Conservation (phyloP, 768 basidiomycete species). For the Exsudoporus frostii region DNA sequence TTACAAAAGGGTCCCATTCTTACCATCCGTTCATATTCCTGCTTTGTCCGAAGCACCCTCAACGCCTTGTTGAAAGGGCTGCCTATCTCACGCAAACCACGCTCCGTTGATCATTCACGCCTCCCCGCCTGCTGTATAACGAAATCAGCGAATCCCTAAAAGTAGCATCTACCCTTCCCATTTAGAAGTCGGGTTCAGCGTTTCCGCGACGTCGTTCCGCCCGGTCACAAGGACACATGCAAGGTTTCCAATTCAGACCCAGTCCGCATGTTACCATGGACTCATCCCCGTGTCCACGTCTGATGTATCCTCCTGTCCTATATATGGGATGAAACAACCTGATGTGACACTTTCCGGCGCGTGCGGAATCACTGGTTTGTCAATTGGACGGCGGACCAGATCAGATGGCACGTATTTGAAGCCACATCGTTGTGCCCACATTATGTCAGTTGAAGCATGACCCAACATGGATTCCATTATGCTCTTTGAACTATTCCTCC, state of each 20-base stretch:
- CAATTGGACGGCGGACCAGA: not conserved
- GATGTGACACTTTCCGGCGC: not conserved
- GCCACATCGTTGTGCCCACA: not conserved
- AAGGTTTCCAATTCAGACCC: slow-evolving; percentile 1
- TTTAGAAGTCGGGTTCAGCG: slow-evolving; percentile 9
- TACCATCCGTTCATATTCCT: not conserved
- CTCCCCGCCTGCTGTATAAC: not conserved
- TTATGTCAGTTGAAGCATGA: not conserved
- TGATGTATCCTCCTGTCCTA: not conserved
- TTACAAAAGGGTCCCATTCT: not conserved
- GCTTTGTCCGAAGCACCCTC: not conserved
- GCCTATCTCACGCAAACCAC: not conserved
- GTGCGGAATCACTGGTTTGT: not conserved
- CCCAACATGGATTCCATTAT: not conserved
- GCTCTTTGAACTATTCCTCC: not conserved
- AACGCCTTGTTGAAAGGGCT: not conserved
- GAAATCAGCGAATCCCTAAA: slow-evolving; percentile 5
- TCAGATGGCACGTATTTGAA: slow-evolving; percentile 6
- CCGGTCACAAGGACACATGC: not conserved
- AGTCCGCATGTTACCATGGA: not conserved
- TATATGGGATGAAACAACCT: not conserved
- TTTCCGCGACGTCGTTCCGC: not conserved
- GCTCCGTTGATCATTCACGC: slow-evolving; percentile 12
- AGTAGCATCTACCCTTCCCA: not conserved
- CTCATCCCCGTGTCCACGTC: not conserved